These are phyloP conservation scores for Teunomyces barrocoloradensis DNA, from an alignment of 805 yeast genomes.

Conservation along the genomic window DNA sequence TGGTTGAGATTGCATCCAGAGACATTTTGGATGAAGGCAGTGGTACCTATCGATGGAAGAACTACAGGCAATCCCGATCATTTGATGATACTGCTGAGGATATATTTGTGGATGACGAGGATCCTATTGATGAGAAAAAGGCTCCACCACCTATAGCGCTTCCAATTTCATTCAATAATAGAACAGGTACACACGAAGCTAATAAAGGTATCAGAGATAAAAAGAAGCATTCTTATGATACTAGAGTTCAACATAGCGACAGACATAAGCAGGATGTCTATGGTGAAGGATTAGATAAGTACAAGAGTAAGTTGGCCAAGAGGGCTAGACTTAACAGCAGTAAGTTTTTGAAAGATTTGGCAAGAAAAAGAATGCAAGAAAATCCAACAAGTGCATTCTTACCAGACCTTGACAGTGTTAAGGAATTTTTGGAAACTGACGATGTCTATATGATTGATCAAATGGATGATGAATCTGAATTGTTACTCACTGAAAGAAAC, in stretches of 20 bases:
- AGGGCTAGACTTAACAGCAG: conserved; percentile 54
- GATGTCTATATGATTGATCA: conserved; percentile 33
- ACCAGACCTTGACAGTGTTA: conserved; percentile 58
- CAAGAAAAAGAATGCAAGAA: conserved; percentile 45
- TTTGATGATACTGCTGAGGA: conserved; percentile 8
- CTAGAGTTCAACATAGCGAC: conserved; percentile 69
- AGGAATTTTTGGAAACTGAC: conserved; percentile 52
- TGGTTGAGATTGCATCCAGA: conserved; percentile 73
- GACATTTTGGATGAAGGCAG: conserved; percentile 52
- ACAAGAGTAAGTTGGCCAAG: conserved; percentile 44
- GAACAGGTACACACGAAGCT: conserved; percentile 74
- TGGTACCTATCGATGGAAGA: conserved; percentile 51
- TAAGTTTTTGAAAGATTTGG: conserved; percentile 54
- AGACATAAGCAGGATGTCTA: conserved; percentile 68
- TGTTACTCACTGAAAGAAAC: conserved; percentile 40
- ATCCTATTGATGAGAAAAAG: conserved; percentile 12
- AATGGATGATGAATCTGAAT: conserved; percentile 39
- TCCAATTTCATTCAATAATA: conserved; percentile 72
- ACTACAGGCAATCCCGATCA: conserved; percentile 19
- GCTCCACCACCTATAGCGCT: conserved; percentile 33
- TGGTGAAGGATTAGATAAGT: conserved; percentile 73
- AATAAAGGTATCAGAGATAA: conserved; percentile 81
- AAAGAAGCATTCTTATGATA: conserved; percentile 77
- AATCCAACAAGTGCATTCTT: conserved; percentile 35
- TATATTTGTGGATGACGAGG: conserved; percentile 20